Evolutionary conservation across 192 early-diverging fungal species (phyloP).

Genomic region (Paraglomus occultum): DNA sequence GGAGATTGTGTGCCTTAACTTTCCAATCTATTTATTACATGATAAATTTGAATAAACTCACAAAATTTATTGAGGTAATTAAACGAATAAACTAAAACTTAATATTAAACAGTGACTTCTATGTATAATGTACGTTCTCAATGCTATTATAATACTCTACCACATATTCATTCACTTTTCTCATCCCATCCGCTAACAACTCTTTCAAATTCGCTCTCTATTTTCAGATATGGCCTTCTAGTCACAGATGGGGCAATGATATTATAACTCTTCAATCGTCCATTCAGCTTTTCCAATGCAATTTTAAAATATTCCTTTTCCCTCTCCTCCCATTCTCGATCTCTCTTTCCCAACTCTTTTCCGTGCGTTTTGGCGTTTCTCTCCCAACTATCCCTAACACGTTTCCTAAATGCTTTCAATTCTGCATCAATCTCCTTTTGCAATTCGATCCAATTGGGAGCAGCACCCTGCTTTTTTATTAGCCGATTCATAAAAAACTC

Average conservation of each 20-base stretch:
- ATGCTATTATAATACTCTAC: too few relatives aligned
- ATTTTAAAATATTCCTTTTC: slow-evolving; percentile 22
- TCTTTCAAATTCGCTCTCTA: slow-evolving; percentile 19
- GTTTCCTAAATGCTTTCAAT: slow-evolving; percentile 2
- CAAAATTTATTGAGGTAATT: too few relatives aligned
- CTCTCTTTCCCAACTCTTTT: neutral
- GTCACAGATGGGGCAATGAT: slow-evolving; percentile 28
- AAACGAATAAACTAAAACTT: too few relatives aligned
- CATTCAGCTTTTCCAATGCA: slow-evolving; percentile 22
- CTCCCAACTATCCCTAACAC: slow-evolving; percentile 17
- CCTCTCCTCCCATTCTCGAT: slow-evolving; percentile 6
- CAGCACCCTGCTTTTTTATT: slow-evolving; percentile 32
- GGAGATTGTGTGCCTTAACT: too few relatives aligned
- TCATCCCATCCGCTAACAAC: neutral
- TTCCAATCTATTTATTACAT: too few relatives aligned
- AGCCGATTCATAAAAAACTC: slow-evolving; percentile 38
- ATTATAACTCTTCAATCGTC: slow-evolving; percentile 34
- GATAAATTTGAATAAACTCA: too few relatives aligned
- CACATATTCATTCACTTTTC: too few relatives aligned
- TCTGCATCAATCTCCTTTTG: slow-evolving; percentile 32
- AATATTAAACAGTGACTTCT: too few relatives aligned
- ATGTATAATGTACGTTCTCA: too few relatives aligned
- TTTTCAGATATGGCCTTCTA: slow-evolving; percentile 23
- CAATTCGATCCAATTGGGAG: slow-evolving; percentile 34
- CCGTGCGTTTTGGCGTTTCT: neutral